These are phyloP conservation scores for Sodiomyces alkalinus DNA, from an alignment of 2,329 filamentous ascomycete species.

Conservation along the genomic window DNA sequence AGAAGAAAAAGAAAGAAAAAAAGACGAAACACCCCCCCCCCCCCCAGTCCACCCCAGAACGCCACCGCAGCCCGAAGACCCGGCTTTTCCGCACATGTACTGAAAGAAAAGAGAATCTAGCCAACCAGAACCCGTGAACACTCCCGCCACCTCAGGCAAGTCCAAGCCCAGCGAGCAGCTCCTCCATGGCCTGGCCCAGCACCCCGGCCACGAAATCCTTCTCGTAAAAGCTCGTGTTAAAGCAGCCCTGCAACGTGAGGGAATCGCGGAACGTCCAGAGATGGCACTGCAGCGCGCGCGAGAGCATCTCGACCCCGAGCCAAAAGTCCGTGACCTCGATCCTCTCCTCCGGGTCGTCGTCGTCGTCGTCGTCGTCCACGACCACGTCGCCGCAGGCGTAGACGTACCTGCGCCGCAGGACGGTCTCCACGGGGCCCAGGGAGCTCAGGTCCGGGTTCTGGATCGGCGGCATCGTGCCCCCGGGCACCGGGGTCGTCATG, in stretches of 20 bases:
- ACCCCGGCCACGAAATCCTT: constrained; percentile 11
- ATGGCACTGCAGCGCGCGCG: constrained; percentile 13
- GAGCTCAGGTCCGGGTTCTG: constrained; percentile 16
- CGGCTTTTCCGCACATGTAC: background rate
- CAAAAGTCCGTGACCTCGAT: constrained; percentile 12
- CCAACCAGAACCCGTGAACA: too few relatives aligned
- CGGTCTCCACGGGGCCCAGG: constrained; percentile 11
- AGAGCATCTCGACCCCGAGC: constrained; percentile 16
- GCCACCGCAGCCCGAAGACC: background rate
- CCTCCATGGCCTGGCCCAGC: constrained; percentile 7
- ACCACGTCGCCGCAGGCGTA: too few relatives aligned
- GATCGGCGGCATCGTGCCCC: constrained; percentile 12
- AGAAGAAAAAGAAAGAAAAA: too few relatives aligned
- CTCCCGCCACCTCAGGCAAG: background rate
- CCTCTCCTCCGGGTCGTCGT: too few relatives aligned
- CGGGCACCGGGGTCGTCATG: constrained; percentile 6
- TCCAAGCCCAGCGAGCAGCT: background rate
- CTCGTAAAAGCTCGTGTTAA: constrained; percentile 16
- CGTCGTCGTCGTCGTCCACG: constrained; percentile 9
- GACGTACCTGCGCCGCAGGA: too few relatives aligned
- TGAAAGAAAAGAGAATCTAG: too few relatives aligned
- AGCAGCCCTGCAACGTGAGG: constrained; percentile 15
- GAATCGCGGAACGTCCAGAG: constrained; percentile 18
- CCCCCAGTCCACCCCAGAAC: too few relatives aligned
- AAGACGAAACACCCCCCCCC: too few relatives aligned